phyloP scores from a whole-genome alignment of 1,284 basidiomycete genomes.

The Sphagnurus paluster region DNA sequence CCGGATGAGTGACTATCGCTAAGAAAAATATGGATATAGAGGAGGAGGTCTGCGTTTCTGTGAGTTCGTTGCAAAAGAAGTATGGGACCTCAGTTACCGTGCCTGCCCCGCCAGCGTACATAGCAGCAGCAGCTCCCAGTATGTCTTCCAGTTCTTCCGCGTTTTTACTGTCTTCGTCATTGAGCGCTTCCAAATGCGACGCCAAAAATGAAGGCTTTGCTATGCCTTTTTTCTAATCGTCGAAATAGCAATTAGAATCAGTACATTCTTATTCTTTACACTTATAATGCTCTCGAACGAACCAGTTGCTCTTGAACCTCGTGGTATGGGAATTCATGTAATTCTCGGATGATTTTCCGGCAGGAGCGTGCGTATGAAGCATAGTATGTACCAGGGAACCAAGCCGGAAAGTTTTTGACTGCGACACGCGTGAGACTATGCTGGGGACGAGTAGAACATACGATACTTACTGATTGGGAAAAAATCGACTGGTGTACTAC shows the following conservation, averaged over 20 bases:
- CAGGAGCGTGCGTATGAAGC: slow-evolving; percentile 20
- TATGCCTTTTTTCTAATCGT: slow-evolving; percentile 23
- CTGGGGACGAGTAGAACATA: background rate
- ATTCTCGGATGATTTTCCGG: slow-evolving; percentile 7
- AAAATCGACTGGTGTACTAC: slow-evolving; percentile 24
- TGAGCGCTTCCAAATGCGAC: slow-evolving; percentile 21
- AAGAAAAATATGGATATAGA: slow-evolving; percentile 21
- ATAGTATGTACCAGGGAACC: slow-evolving; percentile 31
- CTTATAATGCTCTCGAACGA: no score
- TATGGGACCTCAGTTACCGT: slow-evolving; percentile 18
- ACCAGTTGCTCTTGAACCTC: slow-evolving; percentile 22
- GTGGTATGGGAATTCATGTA: slow-evolving; percentile 24
- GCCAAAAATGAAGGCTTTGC: slow-evolving; percentile 25
- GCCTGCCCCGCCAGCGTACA: slow-evolving; percentile 26
- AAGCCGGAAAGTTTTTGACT: slow-evolving; percentile 29
- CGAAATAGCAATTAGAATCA: no score
- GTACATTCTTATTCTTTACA: no score
- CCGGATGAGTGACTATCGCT: slow-evolving; percentile 25
- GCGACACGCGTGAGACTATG: background rate
- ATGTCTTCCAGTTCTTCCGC: slow-evolving; percentile 18
- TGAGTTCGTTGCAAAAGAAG: background rate
- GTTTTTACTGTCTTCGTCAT: slow-evolving; percentile 6
- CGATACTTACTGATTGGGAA: slow-evolving; percentile 23
- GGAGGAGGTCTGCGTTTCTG: slow-evolving; percentile 17
- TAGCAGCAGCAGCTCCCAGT: slow-evolving; percentile 18